Evolutionary conservation across 2,329 filamentous ascomycete genomes (phyloP).

Genomic region (Penicillium frequentans): DNA sequence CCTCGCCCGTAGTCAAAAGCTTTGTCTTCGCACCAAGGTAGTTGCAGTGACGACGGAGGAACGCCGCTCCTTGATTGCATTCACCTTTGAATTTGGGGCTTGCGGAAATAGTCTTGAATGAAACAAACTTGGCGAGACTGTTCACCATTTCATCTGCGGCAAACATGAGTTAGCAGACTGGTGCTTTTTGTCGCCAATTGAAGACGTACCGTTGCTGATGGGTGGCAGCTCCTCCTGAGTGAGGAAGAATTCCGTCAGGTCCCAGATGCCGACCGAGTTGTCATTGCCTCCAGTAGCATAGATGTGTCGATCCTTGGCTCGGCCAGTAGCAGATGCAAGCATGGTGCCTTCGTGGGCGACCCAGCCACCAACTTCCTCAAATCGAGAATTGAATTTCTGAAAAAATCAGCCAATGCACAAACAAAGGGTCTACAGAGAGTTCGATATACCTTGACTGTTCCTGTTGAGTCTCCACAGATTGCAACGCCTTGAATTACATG

Average conservation of each 20-base stretch:
- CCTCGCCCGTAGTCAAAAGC: slow-evolving; percentile 78
- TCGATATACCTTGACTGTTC: slow-evolving; percentile 73
- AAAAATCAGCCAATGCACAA: slow-evolving; percentile 1
- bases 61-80: slow-evolving; percentile 88
- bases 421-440: neutral
- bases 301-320: slow-evolving; percentile 70
- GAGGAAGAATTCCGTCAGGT: slow-evolving; percentile 61
- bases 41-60: slow-evolving; percentile 85
- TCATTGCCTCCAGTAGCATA: slow-evolving; percentile 95
- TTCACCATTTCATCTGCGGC: slow-evolving; percentile 60
- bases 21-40: slow-evolving; percentile 86
- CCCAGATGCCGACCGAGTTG: slow-evolving; percentile 84
- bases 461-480: slow-evolving; percentile 86
- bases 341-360: slow-evolving; percentile 85
- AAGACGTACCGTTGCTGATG: slow-evolving; percentile 56
- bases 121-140: slow-evolving; percentile 80
- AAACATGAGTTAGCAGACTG: slow-evolving; percentile 8
- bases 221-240: slow-evolving; percentile 47
- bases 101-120: slow-evolving; percentile 88
- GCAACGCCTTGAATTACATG: slow-evolving; percentile 82
- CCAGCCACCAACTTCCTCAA: slow-evolving; percentile 76
- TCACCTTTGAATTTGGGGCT: slow-evolving; percentile 84
- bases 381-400: slow-evolving; percentile 75
- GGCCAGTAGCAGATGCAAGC: slow-evolving; percentile 75
- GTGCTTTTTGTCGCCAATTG: neutral